Evolutionary conservation across 306 rosid species (phyloP).

Genomic region (cucumber (Cucumis sativus)): Cucumber_9930_V3 NC_026659.2:26491501-26492000

Average conservation of each 20-base stretch:
- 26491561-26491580: not conserved
- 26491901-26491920: constrained; percentile 48
- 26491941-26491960: constrained; percentile 68
- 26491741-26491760: not conserved
- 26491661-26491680: not conserved
- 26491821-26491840: not conserved
- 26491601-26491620: not conserved
- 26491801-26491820: not conserved
- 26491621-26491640: no score
- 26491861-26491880: constrained; percentile 20
- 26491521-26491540: not conserved
- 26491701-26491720: not conserved
- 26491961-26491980: constrained; percentile 78
- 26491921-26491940: constrained; percentile 45
- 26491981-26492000: constrained; percentile 30
- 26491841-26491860: not conserved
- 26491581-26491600: not conserved
- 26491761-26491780: not conserved
- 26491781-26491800: not conserved
- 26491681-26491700: not conserved
- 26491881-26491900: constrained; percentile 66
- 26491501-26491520: not conserved
- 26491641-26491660: not conserved
- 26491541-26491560: not conserved
- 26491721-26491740: not conserved